Evolutionary conservation across 176 grass and related monocot genomes (phyloP), one percentile per base, ranked within the genome.

Genomic region (Themeda triandra): DNA sequence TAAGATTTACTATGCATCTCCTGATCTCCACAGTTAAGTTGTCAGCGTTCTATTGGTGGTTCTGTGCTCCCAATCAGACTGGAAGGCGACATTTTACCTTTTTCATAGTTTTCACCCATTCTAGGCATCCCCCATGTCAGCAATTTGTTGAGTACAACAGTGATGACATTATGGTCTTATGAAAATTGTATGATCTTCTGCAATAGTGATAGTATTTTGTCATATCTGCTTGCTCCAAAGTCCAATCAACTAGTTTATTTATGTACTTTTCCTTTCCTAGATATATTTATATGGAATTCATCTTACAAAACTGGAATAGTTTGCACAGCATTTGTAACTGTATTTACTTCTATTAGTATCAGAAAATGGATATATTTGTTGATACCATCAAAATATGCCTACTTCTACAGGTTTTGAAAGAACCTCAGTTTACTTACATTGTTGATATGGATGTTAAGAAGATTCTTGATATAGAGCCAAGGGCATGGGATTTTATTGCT

Each of bases 401-500:
- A 77, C 59, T 59, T 79, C 35, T 84, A 68, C 80, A 98, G 96
- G 51, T 88, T 66, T 73, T 98, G 83, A 98, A 98, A 87, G 93
- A 93, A 87, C 76, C 96, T 78, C 87, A 92, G 65, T 98, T 98
- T 87, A 84, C 93, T 42, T 98, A 98, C 81, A 95, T 87, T 85
- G 93, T 98, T 79, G 91, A 98, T 80, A 88, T 98, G 80, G 96
- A 95, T 92, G 91, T 91, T 71, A 95, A 95, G 65, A 95, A 90
- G 78, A 89, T 98, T 93, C 66, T 98, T 64, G 63, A 89, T 76
- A 78, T 93, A 69, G 96, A 98, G 59, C 96, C 93, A 13, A 88
- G 93, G 65, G 90, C 93, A 48, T 98, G 96, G 96, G 96, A 98
- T 85, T 95, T 98, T 89, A 92, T 98, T 85, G 92, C 91, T 87